A percentile compares a stretch with the other conserved stretches of the same genome.
Conservation (phyloP, 1,139 yeast genomes). For the Pneumocystis oryctolagi region DNA sequence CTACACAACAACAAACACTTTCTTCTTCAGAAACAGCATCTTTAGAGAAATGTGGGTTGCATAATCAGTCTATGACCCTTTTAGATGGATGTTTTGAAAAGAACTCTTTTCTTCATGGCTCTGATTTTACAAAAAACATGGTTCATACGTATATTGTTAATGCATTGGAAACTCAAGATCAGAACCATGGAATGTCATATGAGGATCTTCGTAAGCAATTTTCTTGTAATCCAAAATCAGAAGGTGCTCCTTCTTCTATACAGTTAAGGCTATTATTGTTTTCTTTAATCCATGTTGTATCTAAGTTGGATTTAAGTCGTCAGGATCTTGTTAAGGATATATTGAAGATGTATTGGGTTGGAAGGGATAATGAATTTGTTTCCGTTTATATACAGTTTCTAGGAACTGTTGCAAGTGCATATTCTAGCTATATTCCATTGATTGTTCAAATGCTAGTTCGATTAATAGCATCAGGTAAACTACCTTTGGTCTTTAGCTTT, state of each 20-base stretch:
- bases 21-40: background rate
- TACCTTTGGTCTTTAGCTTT: background rate
- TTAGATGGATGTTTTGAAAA: background rate
- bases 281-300: conserved; percentile 12
- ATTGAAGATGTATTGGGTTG: conserved; percentile 9
- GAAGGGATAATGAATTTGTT: conserved; percentile 9
- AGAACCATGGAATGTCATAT: conserved; percentile 8
- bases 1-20: background rate
- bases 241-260: conserved; percentile 12
- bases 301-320: conserved; percentile 7
- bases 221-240: conserved; percentile 7
- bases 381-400: conserved; percentile 10
- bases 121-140: background rate
- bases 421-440: conserved; percentile 11
- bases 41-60: background rate
- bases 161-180: background rate
- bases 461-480: conserved; percentile 2
- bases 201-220: conserved; percentile 11
- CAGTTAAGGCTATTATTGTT: conserved; percentile 10
- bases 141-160: background rate
- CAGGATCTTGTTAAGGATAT: conserved; percentile 8
- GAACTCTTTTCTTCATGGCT: background rate
- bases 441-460: conserved; percentile 12
- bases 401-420: conserved; percentile 13
- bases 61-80: background rate